A percentile compares a stretch with the other conserved stretches of the same genome.
These are phyloP conservation scores for Phalaenopsis equestris DNA, from an alignment of 106 monocot genomes.

Conservation along the genomic window DNA sequence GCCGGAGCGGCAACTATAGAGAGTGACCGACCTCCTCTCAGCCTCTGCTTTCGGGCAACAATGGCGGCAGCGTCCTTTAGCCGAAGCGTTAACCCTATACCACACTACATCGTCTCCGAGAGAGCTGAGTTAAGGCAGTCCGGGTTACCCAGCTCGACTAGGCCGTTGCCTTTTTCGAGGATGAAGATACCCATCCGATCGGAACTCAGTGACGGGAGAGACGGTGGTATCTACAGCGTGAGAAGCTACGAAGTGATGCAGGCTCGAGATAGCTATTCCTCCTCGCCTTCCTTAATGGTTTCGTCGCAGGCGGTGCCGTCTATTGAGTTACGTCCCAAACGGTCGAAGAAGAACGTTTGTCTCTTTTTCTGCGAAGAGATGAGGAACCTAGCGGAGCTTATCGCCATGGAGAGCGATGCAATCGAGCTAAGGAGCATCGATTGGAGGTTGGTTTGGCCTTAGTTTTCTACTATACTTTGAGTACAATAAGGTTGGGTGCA, in stretches of 20 bases:
- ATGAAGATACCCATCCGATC: constrained; percentile 1
- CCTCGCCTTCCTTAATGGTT: constrained; percentile 2
- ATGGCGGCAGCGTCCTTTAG: neutral
- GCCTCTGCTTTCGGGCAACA: neutral
- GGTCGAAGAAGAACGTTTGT: constrained; percentile 59
- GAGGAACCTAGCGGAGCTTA: constrained; percentile 59
- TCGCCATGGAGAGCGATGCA: constrained; percentile 68
- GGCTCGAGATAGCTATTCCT: neutral
- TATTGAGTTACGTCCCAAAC: constrained; percentile 14
- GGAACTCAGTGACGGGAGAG: constrained; percentile 3
- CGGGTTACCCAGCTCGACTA: neutral
- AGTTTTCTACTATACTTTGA: too few species aligned
- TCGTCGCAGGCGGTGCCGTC: constrained; percentile 20
- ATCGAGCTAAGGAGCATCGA: constrained; percentile 73
- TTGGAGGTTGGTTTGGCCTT: constrained; percentile 51
- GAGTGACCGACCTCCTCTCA: too few species aligned
- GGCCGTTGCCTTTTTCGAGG: neutral
- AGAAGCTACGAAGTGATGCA: neutral
- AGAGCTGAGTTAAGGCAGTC: neutral
- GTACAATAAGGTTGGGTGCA: too few species aligned
- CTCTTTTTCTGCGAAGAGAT: constrained; percentile 95
- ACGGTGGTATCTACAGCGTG: neutral
- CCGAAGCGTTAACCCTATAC: neutral
- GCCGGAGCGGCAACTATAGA: too few species aligned
- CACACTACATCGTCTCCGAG: neutral